Base-by-base conservation (phyloP, 106 monocot genomes). In the Dendrobium nobile region DNA sequence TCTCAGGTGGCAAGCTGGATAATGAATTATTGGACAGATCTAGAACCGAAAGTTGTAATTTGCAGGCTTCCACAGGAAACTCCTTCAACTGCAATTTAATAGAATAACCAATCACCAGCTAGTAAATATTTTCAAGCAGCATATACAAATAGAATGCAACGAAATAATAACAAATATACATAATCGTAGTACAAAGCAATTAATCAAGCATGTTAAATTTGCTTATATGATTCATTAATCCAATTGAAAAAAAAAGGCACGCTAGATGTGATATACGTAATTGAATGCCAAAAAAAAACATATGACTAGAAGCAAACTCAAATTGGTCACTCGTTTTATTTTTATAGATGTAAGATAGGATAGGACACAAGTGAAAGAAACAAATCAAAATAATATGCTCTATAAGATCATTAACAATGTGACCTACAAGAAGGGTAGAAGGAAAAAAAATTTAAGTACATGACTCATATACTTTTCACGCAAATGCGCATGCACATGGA, bases 1-100 rank as follows among this genome's bases (percentile, higher is more conserved):
- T 86, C 80, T 99, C 95, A 77, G 93, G 85, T 77, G 99, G 99
- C 89, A 99, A 88, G 47, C 91, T 91, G 82, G 93, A 93, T 40
- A 99, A 84, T 28, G 95, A 93, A 85, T 99, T 99, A 83, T 95
- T 99, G 47, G 99, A 95, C 77, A 99, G 82, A 91, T 99, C 95
- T 11, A 99, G 88, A 18, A 93, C 85, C 84, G 93, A 93, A 61
- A 99, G 95, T 70, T 73, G 85, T 81, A 99, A 82, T 82, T 89
- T 88, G 79, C 99, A 99, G 77, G 91, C 95, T 79, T 91, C 95
- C 54, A 86, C 89, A 79, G 95, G 99, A 88, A 88, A 95, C 78
- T 99, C 95, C 84, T 83, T 93, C 80, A 99, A 82, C 99, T 99
- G 78, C 41, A 22, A 75, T 41, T 79, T 48, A 31, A 80, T 10